These are phyloP conservation scores for Ramicandelaber brevisporus DNA, from an alignment of 192 early-diverging fungal genomes.

Conservation along the genomic window DNA sequence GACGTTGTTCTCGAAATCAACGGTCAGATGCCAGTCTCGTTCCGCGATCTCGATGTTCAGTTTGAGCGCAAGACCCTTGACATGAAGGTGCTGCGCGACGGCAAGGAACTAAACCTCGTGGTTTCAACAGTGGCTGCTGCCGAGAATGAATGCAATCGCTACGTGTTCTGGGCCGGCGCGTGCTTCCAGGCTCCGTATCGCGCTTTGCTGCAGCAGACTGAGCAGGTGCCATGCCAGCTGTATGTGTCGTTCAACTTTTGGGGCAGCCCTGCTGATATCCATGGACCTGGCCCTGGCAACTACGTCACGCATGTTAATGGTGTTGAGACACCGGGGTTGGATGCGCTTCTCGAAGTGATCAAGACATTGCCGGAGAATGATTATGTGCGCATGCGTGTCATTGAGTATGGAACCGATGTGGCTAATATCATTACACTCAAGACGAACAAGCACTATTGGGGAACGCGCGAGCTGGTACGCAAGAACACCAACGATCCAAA, in stretches of 20 bases:
- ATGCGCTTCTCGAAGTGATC: slow-evolving; percentile 28
- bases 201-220: slow-evolving; percentile 35
- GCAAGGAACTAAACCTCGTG: slow-evolving; percentile 27
- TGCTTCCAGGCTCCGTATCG: slow-evolving; percentile 45
- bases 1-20: slow-evolving; percentile 41
- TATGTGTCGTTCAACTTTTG: slow-evolving; percentile 28
- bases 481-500: slow-evolving; percentile 12
- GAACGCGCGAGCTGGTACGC: slow-evolving; percentile 24
- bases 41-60: slow-evolving; percentile 27
- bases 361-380: slow-evolving; percentile 21
- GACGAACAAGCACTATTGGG: slow-evolving; percentile 47
- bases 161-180: slow-evolving; percentile 69
- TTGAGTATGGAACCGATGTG: slow-evolving; percentile 12
- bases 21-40: slow-evolving; percentile 27
- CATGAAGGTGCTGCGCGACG: slow-evolving; percentile 33
- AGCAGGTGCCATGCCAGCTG: slow-evolving; percentile 30
- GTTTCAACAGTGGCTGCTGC: slow-evolving; percentile 32
- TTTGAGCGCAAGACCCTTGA: slow-evolving; percentile 22
- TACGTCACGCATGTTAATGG: slow-evolving; percentile 49
- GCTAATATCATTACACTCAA: slow-evolving; percentile 39
- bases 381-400: slow-evolving; percentile 13
- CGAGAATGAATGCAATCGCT: slow-evolving; percentile 27
- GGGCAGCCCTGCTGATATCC: slow-evolving; percentile 36
- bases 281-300: slow-evolving; percentile 21
- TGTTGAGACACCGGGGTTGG: slow-evolving; percentile 22